These are phyloP conservation scores for Peronospora belbahrii DNA, from an alignment of 352 stramenopile species.

Conservation along the genomic window DNA sequence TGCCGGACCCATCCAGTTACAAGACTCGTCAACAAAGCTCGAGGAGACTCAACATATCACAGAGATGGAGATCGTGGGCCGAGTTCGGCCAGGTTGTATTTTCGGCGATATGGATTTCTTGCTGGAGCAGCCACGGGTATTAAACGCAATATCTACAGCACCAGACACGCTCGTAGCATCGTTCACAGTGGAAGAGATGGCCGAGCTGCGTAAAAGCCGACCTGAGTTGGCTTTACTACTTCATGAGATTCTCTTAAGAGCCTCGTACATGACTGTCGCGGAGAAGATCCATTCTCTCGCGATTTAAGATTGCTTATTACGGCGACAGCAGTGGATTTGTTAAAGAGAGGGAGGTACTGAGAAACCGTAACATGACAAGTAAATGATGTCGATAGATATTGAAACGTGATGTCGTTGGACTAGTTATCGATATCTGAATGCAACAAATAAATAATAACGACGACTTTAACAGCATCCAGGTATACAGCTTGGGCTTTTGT, in stretches of 20 bases:
- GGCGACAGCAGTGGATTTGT: neutral
- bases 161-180: slow-evolving; percentile 32
- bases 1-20: slow-evolving; percentile 2
- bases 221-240: slow-evolving; percentile 39
- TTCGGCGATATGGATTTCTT: slow-evolving; percentile 67
- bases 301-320: slow-evolving; percentile 1
- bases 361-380: no score
- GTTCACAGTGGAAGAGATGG: slow-evolving; percentile 32
- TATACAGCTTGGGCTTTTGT: neutral
- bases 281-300: slow-evolving; percentile 28
- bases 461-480: neutral
- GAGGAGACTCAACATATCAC: slow-evolving; percentile 1
- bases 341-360: neutral
- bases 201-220: slow-evolving; percentile 14
- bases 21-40: neutral
- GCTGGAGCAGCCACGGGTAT: slow-evolving; percentile 36
- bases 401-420: no score
- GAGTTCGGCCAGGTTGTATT: slow-evolving; percentile 46
- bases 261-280: slow-evolving; percentile 49
- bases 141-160: slow-evolving; percentile 38
- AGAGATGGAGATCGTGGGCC: slow-evolving; percentile 37
- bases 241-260: slow-evolving; percentile 47
- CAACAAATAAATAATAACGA: no score
- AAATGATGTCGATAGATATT: no score
- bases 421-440: no score